Base-by-base conservation (phyloP, 768 basidiomycete species). In the Hypsizygus marmoreus region DNA sequence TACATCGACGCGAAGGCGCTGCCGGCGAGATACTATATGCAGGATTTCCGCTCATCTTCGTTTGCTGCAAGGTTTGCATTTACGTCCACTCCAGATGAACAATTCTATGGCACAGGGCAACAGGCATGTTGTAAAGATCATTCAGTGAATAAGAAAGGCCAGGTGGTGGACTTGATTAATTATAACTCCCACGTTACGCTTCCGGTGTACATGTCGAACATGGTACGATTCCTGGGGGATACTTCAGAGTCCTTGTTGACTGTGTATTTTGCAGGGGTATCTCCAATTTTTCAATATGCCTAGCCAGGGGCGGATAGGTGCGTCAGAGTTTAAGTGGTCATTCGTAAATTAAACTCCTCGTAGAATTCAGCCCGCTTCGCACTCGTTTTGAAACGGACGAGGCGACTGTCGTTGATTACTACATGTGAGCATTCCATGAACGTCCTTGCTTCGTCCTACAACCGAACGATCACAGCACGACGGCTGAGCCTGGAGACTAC, bases 131-230 rank as follows among this genome's bases (percentile, higher is more conserved):
- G 68, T 48, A 63, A 59, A 11, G 68, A 69, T 38, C 53, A 68
- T 45, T 58, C 65, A 1, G 62, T 71, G 2, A 69, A 69, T 47
- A 67, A 69, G 58, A 70, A 70, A 56, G 63, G 66, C 2, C 66
- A 71, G 40, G 62, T 64, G n/a, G 58, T 69, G 13, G 68, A 70
- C 46, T 43, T 70, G 14, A 61, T 68, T 25, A 69, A 69, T 38
- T 70, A 56, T 43, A 69, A 70, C 41, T 67, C 67, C 3, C 65
- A 68, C 47, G 64, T 66, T 14, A 59, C 67, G 9, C 36, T 70
- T 9, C 68, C 68, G 2, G 55, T 70, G 19, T 66, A 65, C 43
- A 70, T 68, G 66, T 68, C 68, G 10, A 67, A 65, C 57, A 70
- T 67, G 55, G 67, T 63, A 35, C n/a, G n/a, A n/a, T n/a, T n/a